phyloP scores from a whole-genome alignment of 345 rosid species.

The Rubroshorea leprosula region DNA sequence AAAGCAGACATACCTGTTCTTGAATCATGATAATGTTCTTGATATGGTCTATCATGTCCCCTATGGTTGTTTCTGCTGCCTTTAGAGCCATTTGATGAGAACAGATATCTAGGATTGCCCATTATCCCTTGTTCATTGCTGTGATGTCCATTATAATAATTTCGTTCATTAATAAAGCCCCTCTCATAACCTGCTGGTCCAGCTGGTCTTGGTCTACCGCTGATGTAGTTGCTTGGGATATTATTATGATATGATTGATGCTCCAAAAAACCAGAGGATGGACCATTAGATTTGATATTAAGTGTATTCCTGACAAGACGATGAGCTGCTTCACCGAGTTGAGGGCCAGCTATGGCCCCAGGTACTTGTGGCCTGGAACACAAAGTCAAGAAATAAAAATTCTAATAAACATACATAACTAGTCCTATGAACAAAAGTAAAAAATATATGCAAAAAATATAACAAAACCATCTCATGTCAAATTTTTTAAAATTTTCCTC shows the following conservation, averaged over 20 bases:
- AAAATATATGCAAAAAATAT: too few relatives aligned
- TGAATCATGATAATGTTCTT: constrained; percentile 40
- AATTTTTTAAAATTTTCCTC: too few relatives aligned
- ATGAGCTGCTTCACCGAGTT: constrained; percentile 91
- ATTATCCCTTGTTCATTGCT: constrained; percentile 32
- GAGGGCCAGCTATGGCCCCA: constrained; percentile 68
- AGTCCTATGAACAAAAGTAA: too few relatives aligned
- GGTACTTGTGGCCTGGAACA: constrained; percentile 69
- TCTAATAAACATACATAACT: background rate
- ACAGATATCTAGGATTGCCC: constrained; percentile 38
- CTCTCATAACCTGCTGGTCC: constrained; percentile 53
- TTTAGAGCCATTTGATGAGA: constrained; percentile 39
- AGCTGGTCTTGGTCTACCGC: constrained; percentile 43
- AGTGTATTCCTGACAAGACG: constrained; percentile 93
- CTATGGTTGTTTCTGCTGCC: constrained; percentile 37
- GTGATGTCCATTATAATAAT: constrained; percentile 39
- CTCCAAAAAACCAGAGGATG: constrained; percentile 42
- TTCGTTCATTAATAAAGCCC: constrained; percentile 40
- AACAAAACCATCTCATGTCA: too few relatives aligned
- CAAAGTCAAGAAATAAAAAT: background rate
- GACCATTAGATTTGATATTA: constrained; percentile 58
- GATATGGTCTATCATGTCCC: constrained; percentile 40
- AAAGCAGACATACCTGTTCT: constrained; percentile 48
- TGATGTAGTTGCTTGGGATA: constrained; percentile 32
- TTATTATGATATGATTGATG: constrained; percentile 35